Percentiles rank a stretch among this genome's conserved stretches.
Evolutionary conservation across 306 rosid genomes (phyloP).

Genomic region (Bauhinia variegata): DNA sequence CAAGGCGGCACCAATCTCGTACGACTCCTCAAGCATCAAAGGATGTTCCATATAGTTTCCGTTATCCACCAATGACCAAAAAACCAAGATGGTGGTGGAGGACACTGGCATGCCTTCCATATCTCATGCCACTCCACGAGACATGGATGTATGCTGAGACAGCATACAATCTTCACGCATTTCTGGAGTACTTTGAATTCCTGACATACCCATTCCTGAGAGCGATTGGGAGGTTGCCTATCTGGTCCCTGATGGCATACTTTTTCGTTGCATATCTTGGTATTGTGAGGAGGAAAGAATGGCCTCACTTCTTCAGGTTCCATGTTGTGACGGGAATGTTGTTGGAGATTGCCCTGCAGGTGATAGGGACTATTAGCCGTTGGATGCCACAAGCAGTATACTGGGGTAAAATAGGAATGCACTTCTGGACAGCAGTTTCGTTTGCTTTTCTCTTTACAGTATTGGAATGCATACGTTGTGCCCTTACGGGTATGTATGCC

Average conservation of each 20-base stretch:
- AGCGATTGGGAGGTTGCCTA: conserved; percentile 76
- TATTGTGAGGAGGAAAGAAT: conserved; percentile 89
- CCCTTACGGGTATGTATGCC: conserved; percentile 91
- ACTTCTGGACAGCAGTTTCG: conserved; percentile 76
- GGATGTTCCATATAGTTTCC: conserved; percentile 76
- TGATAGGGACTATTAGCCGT: conserved; percentile 83
- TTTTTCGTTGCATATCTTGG: conserved; percentile 90
- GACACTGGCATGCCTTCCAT: conserved; percentile 88
- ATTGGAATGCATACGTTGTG: conserved; percentile 78
- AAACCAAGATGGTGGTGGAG: conserved; percentile 99
- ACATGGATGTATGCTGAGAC: conserved; percentile 99
- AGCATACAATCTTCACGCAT: conserved; percentile 81
- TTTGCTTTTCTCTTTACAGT: conserved; percentile 76
- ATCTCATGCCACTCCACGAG: conserved; percentile 91
- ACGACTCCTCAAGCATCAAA: conserved; percentile 66
- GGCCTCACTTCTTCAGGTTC: conserved; percentile 96
- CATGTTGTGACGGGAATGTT: conserved; percentile 96
- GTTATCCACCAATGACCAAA: conserved; percentile 86
- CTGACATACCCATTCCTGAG: conserved; percentile 79
- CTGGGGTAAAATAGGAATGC: conserved; percentile 95
- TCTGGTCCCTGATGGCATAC: conserved; percentile 96
- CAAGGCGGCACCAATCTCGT: conserved; percentile 35
- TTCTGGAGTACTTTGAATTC: conserved; percentile 64
- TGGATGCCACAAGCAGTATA: conserved; percentile 85
- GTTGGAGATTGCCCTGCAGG: conserved; percentile 88